Base-by-base conservation (phyloP, 2,329 filamentous ascomycete species). In the Cercospora brassicicola region DNA sequence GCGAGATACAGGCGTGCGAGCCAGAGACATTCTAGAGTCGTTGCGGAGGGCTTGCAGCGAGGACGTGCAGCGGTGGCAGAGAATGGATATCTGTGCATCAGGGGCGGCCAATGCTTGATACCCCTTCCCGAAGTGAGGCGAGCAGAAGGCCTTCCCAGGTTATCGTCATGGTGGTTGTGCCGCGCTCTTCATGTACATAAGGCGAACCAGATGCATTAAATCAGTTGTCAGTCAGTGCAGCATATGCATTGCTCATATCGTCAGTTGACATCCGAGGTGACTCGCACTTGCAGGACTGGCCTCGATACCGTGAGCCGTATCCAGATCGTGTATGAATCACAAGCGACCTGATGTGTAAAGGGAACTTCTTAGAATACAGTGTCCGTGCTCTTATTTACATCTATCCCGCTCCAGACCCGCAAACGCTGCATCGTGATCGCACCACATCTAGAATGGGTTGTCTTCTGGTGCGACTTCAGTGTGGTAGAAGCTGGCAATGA, bases 401-500 rank as follows among this genome's bases (percentile, higher is more conserved):
- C 33, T 67, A 60, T 66, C 36, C 23, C 15, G 59, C 59, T 56
- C 28, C 8, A 45, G 57, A 23, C 59, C 31, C 36, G 28, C 28
- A 45, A 26, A 28, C 26, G 31, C 48, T 59, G 33, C 63, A 55
- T 56, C 55, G 42, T 59, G 57, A 18, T 57, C 33, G 62, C 51
- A 48, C 20, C 23, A 33, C 26, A 23, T 70, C 73, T 80, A 85
- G 77, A 85, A 85, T n/a, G 83, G 83, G 80, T 89, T 89, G 80
- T 90, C 88, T 83, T 89, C 87, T 20, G 87, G 85, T 69, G 87
- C 79, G 72, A 89, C 81, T 78, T 86, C 84, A 70, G 83, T 80
- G 75, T 85, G 80, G 77, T 84, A 89, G 80, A 86, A 87, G 65
- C 79, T 77, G 70, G 85, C 85, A 61, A 89, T 80, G 72, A 88